Conservation (phyloP, 768 basidiomycete genomes). For the Hericium alpestre region DNA sequence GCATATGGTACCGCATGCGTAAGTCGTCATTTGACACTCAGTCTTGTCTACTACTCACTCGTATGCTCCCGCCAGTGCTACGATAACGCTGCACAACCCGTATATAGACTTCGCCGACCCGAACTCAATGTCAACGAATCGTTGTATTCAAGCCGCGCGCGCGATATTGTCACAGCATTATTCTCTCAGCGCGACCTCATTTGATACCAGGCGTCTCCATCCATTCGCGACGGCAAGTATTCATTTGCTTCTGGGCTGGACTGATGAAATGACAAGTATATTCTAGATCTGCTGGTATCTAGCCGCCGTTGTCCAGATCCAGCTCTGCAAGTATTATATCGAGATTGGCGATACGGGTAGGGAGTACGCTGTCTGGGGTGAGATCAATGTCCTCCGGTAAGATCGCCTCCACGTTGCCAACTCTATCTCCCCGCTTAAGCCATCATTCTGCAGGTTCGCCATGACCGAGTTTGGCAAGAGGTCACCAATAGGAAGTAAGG, state of each 20-base stretch:
- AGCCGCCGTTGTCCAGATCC: conserved; percentile 78
- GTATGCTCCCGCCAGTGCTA: conserved; percentile 40
- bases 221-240: conserved; percentile 67
- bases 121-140: conserved; percentile 51
- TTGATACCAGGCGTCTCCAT: conserved; percentile 71
- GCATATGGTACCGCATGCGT: conserved; percentile 81
- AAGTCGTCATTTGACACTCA: conserved; percentile 20
- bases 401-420: conserved; percentile 11
- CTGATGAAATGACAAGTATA: background rate
- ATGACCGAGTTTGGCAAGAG: conserved; percentile 74
- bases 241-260: background rate
- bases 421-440: background rate
- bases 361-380: conserved; percentile 77
- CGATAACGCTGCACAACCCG: conserved; percentile 78
- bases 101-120: conserved; percentile 69
- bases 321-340: conserved; percentile 78
- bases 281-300: conserved; percentile 83
- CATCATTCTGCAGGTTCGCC: conserved; percentile 47
- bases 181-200: conserved; percentile 67
- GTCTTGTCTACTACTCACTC: conserved; percentile 2
- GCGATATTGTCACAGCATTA: conserved; percentile 69
- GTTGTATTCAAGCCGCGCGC: conserved; percentile 68
- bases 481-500: conserved; percentile 77
- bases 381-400: conserved; percentile 75
- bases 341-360: conserved; percentile 64